Percentiles rank a stretch among this genome's conserved stretches.
phyloP scores from a whole-genome alignment of 2,329 filamentous ascomycete species.

The Cercospora beticola region DNA sequence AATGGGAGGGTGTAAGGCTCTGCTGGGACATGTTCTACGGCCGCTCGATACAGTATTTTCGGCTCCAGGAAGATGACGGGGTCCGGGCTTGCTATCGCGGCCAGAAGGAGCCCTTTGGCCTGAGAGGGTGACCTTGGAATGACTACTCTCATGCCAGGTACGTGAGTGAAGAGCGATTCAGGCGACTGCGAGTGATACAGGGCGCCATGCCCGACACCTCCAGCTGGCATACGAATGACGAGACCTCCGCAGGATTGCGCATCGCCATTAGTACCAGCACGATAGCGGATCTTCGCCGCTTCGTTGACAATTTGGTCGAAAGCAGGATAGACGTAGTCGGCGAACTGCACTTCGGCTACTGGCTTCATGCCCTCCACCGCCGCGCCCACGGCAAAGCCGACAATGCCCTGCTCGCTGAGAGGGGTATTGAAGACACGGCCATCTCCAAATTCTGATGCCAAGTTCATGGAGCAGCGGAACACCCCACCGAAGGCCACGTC shows the following conservation, averaged over 20 bases:
- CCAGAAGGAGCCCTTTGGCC: slow-evolving; percentile 80
- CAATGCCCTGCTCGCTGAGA: slow-evolving; percentile 87
- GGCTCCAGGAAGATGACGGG: slow-evolving; percentile 93
- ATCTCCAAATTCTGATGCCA: slow-evolving; percentile 81
- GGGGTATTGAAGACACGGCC: slow-evolving; percentile 96
- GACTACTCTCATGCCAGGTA: slow-evolving; percentile 81
- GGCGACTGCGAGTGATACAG: slow-evolving; percentile 89
- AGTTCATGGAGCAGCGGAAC: slow-evolving; percentile 81
- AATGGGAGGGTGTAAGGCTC: slow-evolving; percentile 79
- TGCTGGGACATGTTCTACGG: slow-evolving; percentile 85
- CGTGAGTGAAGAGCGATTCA: slow-evolving; percentile 82
- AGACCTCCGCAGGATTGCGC: slow-evolving; percentile 64
- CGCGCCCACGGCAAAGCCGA: slow-evolving; percentile 87
- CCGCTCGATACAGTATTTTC: slow-evolving; percentile 87
- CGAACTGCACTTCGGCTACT: slow-evolving; percentile 92
- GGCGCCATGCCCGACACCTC: slow-evolving; percentile 84
- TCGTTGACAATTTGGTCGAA: slow-evolving; percentile 96
- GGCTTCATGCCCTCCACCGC: slow-evolving; percentile 91
- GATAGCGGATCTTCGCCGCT: slow-evolving; percentile 82
- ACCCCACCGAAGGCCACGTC: slow-evolving; percentile 97
- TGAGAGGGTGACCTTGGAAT: slow-evolving; percentile 83
- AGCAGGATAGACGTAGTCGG: slow-evolving; percentile 89
- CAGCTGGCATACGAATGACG: slow-evolving; percentile 86
- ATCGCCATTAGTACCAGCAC: slow-evolving; percentile 56
- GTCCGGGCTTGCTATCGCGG: slow-evolving; percentile 75